Evolutionary conservation across 2,329 filamentous ascomycete species (phyloP), one percentile per base, ranked within the genome.

Genomic region (Fusarium brevicatenulatum): DNA sequence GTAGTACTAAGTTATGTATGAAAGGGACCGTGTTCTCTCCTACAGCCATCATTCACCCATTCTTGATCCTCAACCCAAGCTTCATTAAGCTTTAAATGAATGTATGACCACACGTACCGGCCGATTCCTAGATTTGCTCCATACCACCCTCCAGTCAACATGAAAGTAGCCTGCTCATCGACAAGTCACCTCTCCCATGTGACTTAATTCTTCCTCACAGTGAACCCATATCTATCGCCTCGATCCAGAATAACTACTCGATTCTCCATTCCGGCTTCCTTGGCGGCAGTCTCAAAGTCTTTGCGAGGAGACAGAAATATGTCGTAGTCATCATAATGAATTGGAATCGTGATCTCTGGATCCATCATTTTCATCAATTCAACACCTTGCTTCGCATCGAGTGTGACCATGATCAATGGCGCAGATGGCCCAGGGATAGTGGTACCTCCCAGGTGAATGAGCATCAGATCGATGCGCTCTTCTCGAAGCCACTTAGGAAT

Each of bases 391-490:
- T 86, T 83, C 28, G 87, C 90, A 78, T 92, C 90, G 90, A 92
- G 92, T 0, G 90, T 92, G 5, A 92, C 88, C 90, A 92, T 92
- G 30, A 92, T 66, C 67, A 92, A 79, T 49, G 89, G 89, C 78
- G 90, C 74, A 9, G 84, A 83, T 1, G 89, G 88, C 2, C 86
- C 85, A 0, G 90, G 91, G 36, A 93, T 88, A 8, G 89, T 92
- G 1, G 90, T 92, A 5, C 90, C 90, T 25, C 90, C 90, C 1
- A 92, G 81, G 69, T 93, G 91, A 3, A 90, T 84, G 18, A 92
- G 83, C 90, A 92, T 92, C 59, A 92, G 80, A 75, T 92, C 90
- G 62, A 92, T 88, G 39, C 85, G 84, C 54, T 88, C 81, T 7
- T 83, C 83, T 23, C 82, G 81, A 71, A 91, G 89, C 53, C 86